Conservation (phyloP, 345 rosid genomes). For the rapeseed (Brassica napus) region DNA sequence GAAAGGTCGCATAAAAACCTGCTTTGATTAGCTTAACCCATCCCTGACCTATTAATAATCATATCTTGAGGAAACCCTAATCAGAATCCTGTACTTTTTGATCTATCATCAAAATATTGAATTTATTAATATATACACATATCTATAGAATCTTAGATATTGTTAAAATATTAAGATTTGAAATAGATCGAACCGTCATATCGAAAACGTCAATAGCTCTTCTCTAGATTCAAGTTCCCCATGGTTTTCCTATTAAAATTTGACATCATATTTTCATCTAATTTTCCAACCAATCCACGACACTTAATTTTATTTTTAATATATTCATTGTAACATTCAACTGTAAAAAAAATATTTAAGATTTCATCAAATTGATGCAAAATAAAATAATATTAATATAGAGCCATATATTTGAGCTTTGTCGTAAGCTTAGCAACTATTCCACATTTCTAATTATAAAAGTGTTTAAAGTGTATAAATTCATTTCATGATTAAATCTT, state of each 20-base stretch:
- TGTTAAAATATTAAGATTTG: constrained; percentile 23
- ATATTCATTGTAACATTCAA: not conserved
- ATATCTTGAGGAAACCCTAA: constrained; percentile 32
- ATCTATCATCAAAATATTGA: constrained; percentile 7
- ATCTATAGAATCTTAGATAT: constrained; percentile 17
- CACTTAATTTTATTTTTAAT: too few species aligned
- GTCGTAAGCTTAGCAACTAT: not conserved
- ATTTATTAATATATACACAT: not conserved
- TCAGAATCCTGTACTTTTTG: constrained; percentile 28
- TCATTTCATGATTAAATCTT: not conserved
- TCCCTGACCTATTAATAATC: constrained; percentile 8
- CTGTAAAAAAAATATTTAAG: not conserved
- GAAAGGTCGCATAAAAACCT: constrained; percentile 32
- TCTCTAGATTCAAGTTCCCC: constrained; percentile 26
- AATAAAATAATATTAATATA: too few species aligned
- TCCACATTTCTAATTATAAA: not conserved
- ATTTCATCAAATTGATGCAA: not conserved
- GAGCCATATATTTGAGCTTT: not conserved
- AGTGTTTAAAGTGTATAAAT: not conserved
- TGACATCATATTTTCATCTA: not conserved
- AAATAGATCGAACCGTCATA: constrained; percentile 24
- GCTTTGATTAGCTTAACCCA: constrained; percentile 20
- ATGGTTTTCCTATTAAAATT: not conserved
- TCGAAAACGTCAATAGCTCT: constrained; percentile 17
- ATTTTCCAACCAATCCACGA: not conserved